Percentiles rank a stretch among this genome's conserved stretches.
These are phyloP conservation scores for Suillus alpinus DNA, from an alignment of 768 basidiomycete genomes.

Conservation along the genomic window DNA sequence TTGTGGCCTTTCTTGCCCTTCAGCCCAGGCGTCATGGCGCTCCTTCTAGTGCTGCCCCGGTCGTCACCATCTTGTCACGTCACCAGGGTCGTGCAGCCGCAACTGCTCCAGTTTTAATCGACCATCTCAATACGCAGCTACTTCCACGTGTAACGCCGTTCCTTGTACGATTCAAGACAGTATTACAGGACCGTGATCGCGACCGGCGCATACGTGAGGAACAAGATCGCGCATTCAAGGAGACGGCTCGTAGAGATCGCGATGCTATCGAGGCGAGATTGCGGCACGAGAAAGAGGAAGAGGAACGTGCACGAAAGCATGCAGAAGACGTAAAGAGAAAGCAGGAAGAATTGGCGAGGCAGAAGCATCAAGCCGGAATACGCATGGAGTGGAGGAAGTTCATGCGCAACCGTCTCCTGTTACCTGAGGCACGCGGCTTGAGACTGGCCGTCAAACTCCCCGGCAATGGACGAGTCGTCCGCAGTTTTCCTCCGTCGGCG, in stretches of 20 bases:
- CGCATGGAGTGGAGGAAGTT: slow-evolving; percentile 59
- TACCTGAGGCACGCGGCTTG: slow-evolving; percentile 29
- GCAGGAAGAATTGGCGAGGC: slow-evolving; percentile 36
- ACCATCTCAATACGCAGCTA: slow-evolving; percentile 68
- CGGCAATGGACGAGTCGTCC: slow-evolving; percentile 54
- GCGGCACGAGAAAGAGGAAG: slow-evolving; percentile 38
- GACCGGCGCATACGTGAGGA: slow-evolving; percentile 70
- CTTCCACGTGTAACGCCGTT: slow-evolving; percentile 80
- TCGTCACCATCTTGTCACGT: slow-evolving; percentile 80
- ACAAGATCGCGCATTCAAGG: slow-evolving; percentile 77
- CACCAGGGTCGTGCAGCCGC: slow-evolving; percentile 75
- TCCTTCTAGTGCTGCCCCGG: slow-evolving; percentile 38
- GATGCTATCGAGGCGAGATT: slow-evolving; percentile 63
- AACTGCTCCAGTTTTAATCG: slow-evolving; percentile 56
- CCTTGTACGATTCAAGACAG: slow-evolving; percentile 57
- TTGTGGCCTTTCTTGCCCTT: slow-evolving; percentile 87
- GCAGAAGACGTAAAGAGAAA: slow-evolving; percentile 35
- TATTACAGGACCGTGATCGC: slow-evolving; percentile 46
- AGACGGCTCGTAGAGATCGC: slow-evolving; percentile 61
- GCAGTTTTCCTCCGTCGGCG: slow-evolving; percentile 48
- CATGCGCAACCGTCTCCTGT: slow-evolving; percentile 48
- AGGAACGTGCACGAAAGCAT: slow-evolving; percentile 33
- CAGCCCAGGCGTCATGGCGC: slow-evolving; percentile 60
- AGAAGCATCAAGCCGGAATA: slow-evolving; percentile 31
- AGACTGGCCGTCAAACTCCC: slow-evolving; percentile 55